Evolutionary conservation across 2,329 filamentous ascomycete genomes (phyloP).

Genomic region (Aureobasidium uvarum): DNA sequence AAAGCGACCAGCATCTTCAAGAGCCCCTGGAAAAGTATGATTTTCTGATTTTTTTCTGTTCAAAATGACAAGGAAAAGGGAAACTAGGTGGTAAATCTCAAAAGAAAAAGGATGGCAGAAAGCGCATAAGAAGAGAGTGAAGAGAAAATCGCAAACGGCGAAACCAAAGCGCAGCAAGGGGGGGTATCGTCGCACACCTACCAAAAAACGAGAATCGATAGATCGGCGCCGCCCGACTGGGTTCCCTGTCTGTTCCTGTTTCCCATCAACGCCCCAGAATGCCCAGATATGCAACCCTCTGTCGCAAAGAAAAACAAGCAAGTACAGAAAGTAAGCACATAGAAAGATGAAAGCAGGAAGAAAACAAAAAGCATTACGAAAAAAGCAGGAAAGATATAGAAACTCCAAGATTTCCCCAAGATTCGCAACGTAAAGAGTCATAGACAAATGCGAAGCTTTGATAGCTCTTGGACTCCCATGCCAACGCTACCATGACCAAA

Average conservation of each 20-base stretch:
- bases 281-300: conserved; percentile 9
- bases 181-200: conserved; percentile 25
- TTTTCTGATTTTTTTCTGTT: conserved; percentile 23
- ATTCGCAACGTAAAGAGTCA: background rate
- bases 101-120: background rate
- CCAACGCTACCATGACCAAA: background rate
- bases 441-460: background rate
- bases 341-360: background rate
- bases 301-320: background rate
- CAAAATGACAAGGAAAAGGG: background rate
- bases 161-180: conserved; percentile 18
- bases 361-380: background rate
- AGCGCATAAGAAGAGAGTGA: background rate
- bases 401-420: background rate
- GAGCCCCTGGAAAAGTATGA: conserved; percentile 20
- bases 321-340: background rate
- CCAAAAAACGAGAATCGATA: conserved; percentile 17
- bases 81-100: background rate
- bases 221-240: conserved; percentile 18
- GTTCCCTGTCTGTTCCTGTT: background rate
- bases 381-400: background rate
- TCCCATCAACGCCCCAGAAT: conserved; percentile 7
- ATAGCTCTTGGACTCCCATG: background rate
- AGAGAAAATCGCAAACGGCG: background rate
- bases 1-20: background rate